Base-by-base conservation (phyloP, 208 protist species). In the Trichomonas gallinae region DNA sequence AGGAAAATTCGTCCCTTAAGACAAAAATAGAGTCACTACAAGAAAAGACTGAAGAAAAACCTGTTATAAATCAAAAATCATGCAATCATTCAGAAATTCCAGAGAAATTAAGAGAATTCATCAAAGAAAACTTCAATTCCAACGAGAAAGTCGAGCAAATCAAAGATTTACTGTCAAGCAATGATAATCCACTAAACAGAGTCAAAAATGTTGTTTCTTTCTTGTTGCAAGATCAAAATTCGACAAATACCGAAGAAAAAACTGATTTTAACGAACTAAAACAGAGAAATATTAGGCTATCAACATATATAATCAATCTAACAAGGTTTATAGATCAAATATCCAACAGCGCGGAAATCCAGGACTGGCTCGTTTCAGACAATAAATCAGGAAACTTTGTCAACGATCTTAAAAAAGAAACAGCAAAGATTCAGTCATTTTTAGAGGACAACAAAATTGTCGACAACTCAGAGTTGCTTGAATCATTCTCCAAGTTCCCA, bases 301-400 rank as follows among this genome's bases (percentile, higher is more conserved):
- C 45, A 17, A 38, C 11, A 21, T 93, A 93, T 93, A 48, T 93
- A 34, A 38, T 23, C 0, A 93, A 51, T 38, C 15, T 93, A 0
- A 42, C 45, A 38, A n/a, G 87, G 21, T 93, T 93, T 93, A 51
- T 93, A 0, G 87, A 93, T 38, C 87, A 93, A 51, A 93, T 93
- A 34, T 34, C 87, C 10, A 93, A 93, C 46, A 93, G 87, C 38
- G 87, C 40, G 8, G 87, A 93, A 93, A 51, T 93, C 17, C 87
- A 93, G 51, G 44, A 51, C 38, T 93, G 87, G 87, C 15, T 93
- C 26, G 51, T 93, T 26, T 9, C 26, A 3, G n/a, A 13, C 17
- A 40, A 85, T 15, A 85, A 85, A 42, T 17, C 26, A 6, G 10
- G 10, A 17, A 42, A 42, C 26, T 85, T 85, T 15, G 10, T 8